Conservation (phyloP, 2,329 filamentous ascomycete genomes). For the Colletotrichum theobromicola region DNA sequence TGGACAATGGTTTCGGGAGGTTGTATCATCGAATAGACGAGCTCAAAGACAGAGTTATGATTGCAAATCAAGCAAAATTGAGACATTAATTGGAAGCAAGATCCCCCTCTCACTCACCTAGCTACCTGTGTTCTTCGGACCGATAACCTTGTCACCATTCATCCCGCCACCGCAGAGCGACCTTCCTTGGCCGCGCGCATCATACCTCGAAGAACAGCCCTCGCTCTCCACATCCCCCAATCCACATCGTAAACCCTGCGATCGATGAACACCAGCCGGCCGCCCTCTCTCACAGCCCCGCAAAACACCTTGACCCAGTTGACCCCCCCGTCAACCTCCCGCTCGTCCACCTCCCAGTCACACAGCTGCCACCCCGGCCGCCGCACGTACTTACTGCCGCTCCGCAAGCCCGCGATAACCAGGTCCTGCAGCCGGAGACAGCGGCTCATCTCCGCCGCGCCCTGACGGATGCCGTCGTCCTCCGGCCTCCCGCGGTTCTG, state of each 20-base stretch:
- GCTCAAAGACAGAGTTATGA: neutral
- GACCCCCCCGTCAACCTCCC: neutral
- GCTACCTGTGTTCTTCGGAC: neutral
- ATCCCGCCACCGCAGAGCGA: neutral
- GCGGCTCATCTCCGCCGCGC: constrained; percentile 1
- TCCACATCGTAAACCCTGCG: neutral
- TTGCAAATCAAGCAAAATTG: neutral
- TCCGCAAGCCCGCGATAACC: constrained; percentile 4
- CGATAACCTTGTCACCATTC: neutral
- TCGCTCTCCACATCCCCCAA: constrained; percentile 2
- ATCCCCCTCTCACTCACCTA: neutral
- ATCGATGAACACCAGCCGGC: constrained; percentile 12
- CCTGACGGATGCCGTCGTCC: neutral
- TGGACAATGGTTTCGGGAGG: neutral
- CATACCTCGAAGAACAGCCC: neutral
- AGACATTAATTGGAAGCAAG: neutral
- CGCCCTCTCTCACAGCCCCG: constrained; percentile 9
- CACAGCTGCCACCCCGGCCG: neutral
- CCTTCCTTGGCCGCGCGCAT: neutral
- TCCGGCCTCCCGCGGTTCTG: neutral
- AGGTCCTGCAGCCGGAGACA: constrained; percentile 6
- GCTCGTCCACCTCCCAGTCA: constrained; percentile 1
- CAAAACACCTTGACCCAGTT: constrained; percentile 19
- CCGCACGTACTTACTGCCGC: neutral
- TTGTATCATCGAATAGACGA: neutral